A percentile compares a stretch with the other conserved stretches of the same genome.
phyloP scores from a whole-genome alignment of 2,329 filamentous ascomycete genomes.

The Trichoderma cornu-damae region DNA sequence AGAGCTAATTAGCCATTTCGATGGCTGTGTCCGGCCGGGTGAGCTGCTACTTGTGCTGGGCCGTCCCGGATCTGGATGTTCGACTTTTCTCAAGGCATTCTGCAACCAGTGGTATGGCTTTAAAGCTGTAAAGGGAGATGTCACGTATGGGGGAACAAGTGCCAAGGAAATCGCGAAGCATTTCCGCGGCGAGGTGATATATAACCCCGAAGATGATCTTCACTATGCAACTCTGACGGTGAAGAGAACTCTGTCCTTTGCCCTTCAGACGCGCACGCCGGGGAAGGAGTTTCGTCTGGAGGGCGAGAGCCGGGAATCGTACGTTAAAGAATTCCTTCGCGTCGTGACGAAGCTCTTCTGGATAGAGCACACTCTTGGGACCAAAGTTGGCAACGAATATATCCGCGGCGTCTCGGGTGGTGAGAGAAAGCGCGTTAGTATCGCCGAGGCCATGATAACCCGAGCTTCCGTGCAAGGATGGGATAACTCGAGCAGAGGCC shows the following conservation, averaged over 20 bases:
- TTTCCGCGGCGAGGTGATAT: conserved; percentile 60
- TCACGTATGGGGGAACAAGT: conserved; percentile 53
- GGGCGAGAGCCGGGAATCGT: conserved; percentile 54
- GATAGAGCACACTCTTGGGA: conserved; percentile 64
- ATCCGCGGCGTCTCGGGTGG: conserved; percentile 59
- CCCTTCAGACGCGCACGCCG: conserved; percentile 59
- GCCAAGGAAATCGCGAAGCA: conserved; percentile 44
- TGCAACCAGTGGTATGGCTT: conserved; percentile 64
- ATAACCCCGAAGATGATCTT: conserved; percentile 62
- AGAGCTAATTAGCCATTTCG: conserved; percentile 60
- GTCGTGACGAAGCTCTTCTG: conserved; percentile 67
- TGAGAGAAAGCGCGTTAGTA: conserved; percentile 68
- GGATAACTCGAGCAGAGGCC: conserved; percentile 68
- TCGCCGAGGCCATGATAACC: conserved; percentile 61
- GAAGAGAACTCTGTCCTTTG: conserved; percentile 61
- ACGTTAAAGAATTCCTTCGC: conserved; percentile 48
- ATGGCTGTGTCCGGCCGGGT: conserved; percentile 65
- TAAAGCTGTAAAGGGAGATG: conserved; percentile 58
- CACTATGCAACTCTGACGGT: conserved; percentile 68
- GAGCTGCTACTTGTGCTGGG: conserved; percentile 66
- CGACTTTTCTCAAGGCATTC: conserved; percentile 65
- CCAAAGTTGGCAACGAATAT: conserved; percentile 63
- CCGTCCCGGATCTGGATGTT: conserved; percentile 63
- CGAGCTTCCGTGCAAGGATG: conserved; percentile 62
- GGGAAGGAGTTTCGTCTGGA: conserved; percentile 44